Conservation (phyloP, 257 asterid genomes). For the Henckelia pumila region DNA sequence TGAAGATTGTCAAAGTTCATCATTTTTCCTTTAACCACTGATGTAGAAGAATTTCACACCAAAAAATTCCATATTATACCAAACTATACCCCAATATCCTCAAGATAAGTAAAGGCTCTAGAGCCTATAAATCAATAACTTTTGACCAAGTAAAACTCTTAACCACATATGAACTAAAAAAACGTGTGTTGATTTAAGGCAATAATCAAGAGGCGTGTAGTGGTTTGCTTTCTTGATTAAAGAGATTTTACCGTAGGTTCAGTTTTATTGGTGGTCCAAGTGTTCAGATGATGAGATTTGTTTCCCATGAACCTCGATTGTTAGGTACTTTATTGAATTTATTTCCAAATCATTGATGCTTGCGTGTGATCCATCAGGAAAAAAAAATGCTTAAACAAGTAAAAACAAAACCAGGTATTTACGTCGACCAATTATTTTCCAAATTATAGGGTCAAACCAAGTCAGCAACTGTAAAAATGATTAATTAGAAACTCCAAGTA, state of each 20-base stretch:
- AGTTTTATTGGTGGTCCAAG: neutral
- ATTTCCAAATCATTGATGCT: neutral
- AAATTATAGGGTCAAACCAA: conserved; percentile 10
- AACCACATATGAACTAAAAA: neutral
- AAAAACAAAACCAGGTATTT: neutral
- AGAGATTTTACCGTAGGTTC: neutral
- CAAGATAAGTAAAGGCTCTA: neutral
- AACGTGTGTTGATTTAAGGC: too few relatives aligned
- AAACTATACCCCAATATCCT: neutral
- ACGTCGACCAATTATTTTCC: neutral
- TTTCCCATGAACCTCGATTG: neutral
- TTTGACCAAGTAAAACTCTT: neutral
- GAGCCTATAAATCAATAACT: too few relatives aligned
- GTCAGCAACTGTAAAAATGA: neutral
- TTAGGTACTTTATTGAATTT: too few relatives aligned
- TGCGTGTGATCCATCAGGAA: neutral
- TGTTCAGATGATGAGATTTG: neutral
- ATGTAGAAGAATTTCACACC: neutral
- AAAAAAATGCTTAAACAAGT: neutral
- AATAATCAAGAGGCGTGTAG: neutral
- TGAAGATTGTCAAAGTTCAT: neutral
- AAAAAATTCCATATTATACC: neutral
- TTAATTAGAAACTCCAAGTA: neutral
- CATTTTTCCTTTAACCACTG: neutral
- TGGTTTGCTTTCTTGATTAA: too few relatives aligned